Percentiles rank a stretch among this genome's conserved stretches.
phyloP scores from a whole-genome alignment of 2,329 filamentous ascomycete species.

The Trichoderma sp. region DNA sequence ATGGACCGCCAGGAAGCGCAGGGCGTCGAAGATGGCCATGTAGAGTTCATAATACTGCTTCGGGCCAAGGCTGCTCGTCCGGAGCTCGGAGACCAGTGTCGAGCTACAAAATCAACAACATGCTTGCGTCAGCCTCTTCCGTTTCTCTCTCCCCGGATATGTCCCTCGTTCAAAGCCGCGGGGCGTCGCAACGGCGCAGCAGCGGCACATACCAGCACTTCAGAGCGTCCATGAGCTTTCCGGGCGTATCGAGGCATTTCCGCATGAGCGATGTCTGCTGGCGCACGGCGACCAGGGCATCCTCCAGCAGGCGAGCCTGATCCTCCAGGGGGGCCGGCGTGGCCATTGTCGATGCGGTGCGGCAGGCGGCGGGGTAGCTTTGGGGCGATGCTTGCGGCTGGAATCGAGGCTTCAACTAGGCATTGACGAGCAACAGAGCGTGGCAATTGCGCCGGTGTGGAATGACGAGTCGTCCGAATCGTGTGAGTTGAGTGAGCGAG shows the following conservation, averaged over 20 bases:
- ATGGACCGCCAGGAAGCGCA: slow-evolving; percentile 94
- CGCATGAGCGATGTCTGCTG: slow-evolving; percentile 98
- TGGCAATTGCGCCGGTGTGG: slow-evolving; percentile 27
- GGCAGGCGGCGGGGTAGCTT: slow-evolving; percentile 38
- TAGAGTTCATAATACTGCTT: slow-evolving; percentile 99
- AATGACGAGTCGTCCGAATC: slow-evolving; percentile 1
- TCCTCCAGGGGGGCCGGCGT: slow-evolving; percentile 70
- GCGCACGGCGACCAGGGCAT: slow-evolving; percentile 93
- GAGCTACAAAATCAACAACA: slow-evolving; percentile 61
- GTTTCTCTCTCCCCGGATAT: neutral
- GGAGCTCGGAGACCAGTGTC: slow-evolving; percentile 95
- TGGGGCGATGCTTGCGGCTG: slow-evolving; percentile 22
- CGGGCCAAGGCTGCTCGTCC: slow-evolving; percentile 93
- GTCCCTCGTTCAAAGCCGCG: neutral
- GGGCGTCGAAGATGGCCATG: slow-evolving; percentile 97
- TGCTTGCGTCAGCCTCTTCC: slow-evolving; percentile 22
- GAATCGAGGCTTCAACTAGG: slow-evolving; percentile 30
- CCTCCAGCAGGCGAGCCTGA: slow-evolving; percentile 90
- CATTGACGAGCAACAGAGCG: slow-evolving; percentile 30
- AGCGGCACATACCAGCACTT: slow-evolving; percentile 87
- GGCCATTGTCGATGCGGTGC: slow-evolving; percentile 41
- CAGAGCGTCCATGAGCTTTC: slow-evolving; percentile 98
- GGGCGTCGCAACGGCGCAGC: neutral
- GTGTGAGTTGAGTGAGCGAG: slow-evolving; percentile 3
- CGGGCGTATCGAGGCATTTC: slow-evolving; percentile 93